Conservation (phyloP, 2,329 filamentous ascomycete species). For the Ceratocystiopsis sp. region DNA sequence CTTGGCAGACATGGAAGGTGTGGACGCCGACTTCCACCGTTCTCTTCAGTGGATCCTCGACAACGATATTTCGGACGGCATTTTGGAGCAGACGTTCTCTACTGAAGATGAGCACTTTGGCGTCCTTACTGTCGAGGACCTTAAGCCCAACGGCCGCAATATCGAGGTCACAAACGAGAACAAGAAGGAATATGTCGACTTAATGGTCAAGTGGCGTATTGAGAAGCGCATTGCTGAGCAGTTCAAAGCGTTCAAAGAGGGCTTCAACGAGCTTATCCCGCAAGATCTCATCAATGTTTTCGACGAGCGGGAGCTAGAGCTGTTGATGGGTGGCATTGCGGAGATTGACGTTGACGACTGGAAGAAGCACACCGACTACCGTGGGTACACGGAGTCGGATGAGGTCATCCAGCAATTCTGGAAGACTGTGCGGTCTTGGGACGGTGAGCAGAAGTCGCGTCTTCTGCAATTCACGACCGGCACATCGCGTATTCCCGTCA, state of each 20-base stretch:
- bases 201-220: constrained; percentile 98
- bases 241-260: constrained; percentile 93
- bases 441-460: constrained; percentile 94
- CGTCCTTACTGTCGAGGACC: constrained; percentile 81
- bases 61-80: constrained; percentile 83
- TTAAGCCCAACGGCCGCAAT: constrained; percentile 76
- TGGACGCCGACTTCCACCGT: constrained; percentile 93
- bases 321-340: constrained; percentile 96
- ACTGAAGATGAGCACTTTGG: constrained; percentile 97
- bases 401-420: constrained; percentile 98
- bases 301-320: constrained; percentile 89
- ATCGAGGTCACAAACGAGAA: constrained; percentile 97
- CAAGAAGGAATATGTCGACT: constrained; percentile 95
- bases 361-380: constrained; percentile 99
- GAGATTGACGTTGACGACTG: constrained; percentile 99
- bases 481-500: constrained; percentile 94
- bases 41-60: constrained; percentile 96
- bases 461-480: constrained; percentile 93
- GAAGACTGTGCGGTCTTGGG: constrained; percentile 93
- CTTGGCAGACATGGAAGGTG: constrained; percentile 94
- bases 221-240: constrained; percentile 97
- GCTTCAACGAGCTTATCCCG: constrained; percentile 95
- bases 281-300: constrained; percentile 96
- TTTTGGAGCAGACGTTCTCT: constrained; percentile 88
- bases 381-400: constrained; percentile 93